phyloP scores from a whole-genome alignment of 192 early-diverging fungal genomes.

The Geranomyces michiganensis region DNA sequence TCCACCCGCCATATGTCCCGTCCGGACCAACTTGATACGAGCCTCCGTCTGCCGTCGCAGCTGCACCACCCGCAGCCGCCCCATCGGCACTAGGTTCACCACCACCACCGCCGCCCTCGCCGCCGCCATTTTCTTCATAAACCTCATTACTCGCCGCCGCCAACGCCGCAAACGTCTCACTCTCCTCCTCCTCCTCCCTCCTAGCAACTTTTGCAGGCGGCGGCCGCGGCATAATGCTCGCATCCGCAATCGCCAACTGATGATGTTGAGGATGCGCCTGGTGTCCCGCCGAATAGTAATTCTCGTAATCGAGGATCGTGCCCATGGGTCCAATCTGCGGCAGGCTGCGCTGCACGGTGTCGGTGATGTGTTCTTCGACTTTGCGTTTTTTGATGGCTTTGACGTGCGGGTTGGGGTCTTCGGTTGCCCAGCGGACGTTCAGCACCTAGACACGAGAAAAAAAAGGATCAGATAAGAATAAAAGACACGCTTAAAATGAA shows the following conservation, averaged over 20 bases:
- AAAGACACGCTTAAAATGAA: too few relatives aligned
- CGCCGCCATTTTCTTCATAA: conserved; percentile 3
- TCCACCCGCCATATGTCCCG: conserved; percentile 26
- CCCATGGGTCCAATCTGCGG: conserved; percentile 58
- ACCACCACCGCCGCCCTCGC: neutral
- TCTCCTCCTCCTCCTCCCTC: conserved; percentile 30
- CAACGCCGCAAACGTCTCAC: conserved; percentile 16
- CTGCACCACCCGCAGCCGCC: neutral
- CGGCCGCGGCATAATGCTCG: neutral
- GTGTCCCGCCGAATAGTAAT: conserved; percentile 8
- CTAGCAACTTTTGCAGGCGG: conserved; percentile 32
- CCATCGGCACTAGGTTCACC: neutral
- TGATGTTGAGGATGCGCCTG: neutral
- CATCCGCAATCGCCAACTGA: conserved; percentile 14
- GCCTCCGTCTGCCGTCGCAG: neutral
- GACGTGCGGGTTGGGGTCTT: conserved; percentile 73
- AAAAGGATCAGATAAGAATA: too few relatives aligned
- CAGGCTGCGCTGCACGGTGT: conserved; percentile 59
- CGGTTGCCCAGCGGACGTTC: conserved; percentile 80
- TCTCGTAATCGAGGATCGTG: conserved; percentile 59
- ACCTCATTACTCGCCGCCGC: conserved; percentile 25
- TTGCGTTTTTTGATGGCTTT: conserved; percentile 59
- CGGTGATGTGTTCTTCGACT: conserved; percentile 58
- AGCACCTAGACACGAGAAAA: conserved; percentile 39
- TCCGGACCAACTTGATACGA: neutral